These are phyloP conservation scores for Lactarius tabidus DNA, from an alignment of 768 basidiomycete genomes.

Conservation along the genomic window DNA sequence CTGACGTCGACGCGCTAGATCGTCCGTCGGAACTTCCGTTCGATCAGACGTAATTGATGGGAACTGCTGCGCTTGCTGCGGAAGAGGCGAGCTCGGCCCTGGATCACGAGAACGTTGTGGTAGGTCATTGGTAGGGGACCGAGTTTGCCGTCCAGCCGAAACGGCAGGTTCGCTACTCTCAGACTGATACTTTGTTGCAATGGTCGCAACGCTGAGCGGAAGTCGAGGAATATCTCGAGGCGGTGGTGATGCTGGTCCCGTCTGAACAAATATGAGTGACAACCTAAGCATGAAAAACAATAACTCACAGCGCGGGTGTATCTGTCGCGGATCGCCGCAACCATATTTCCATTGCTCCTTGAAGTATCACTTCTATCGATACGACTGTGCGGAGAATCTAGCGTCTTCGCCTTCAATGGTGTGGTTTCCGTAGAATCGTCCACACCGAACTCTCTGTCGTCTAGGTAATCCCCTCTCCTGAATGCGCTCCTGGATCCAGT, in stretches of 20 bases:
- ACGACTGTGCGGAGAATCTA: constrained; percentile 9
- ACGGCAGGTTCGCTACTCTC: constrained; percentile 1
- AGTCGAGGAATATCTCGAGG: constrained; percentile 61
- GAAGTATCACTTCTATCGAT: constrained; percentile 53
- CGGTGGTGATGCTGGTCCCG: constrained; percentile 49
- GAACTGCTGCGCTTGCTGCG: constrained; percentile 16
- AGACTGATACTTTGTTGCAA: constrained; percentile 54
- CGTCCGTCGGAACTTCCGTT: constrained; percentile 27
- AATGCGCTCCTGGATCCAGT: constrained; percentile 17
- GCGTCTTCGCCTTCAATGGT: constrained; percentile 28
- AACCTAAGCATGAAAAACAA: neutral
- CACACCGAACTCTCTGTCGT: constrained; percentile 32
- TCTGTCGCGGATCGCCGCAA: constrained; percentile 64
- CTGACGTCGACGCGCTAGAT: constrained; percentile 37
- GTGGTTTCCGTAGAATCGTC: constrained; percentile 24
- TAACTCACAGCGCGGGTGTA: constrained; percentile 54
- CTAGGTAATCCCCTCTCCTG: constrained; percentile 25
- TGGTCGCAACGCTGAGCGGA: constrained; percentile 56
- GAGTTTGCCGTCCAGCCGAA: constrained; percentile 3
- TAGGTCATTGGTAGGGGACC: constrained; percentile 11
- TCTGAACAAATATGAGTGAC: constrained; percentile 33
- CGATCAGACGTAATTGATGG: constrained; percentile 2
- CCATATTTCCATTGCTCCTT: constrained; percentile 52
- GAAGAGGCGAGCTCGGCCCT: constrained; percentile 14
- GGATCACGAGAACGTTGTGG: constrained; percentile 16